A percentile compares a stretch with the other conserved stretches of the same genome.
Conservation (phyloP, 1,284 basidiomycete species). For the Melampsora larici-populina region DNA sequence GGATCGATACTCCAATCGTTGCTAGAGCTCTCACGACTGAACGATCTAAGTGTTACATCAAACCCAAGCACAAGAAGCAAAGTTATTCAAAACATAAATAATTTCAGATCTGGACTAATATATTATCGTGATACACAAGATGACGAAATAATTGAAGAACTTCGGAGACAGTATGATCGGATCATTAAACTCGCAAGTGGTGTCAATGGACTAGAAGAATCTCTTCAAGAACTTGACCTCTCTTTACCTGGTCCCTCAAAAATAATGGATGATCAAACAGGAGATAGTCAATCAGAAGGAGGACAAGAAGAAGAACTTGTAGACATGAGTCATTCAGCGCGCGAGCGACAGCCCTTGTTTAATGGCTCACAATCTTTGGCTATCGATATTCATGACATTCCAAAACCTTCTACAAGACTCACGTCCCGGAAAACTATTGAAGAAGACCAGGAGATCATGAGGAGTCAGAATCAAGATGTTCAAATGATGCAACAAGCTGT, state of each 20-base stretch:
- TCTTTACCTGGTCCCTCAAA: slow-evolving; percentile 6
- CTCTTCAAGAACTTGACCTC: slow-evolving; percentile 21
- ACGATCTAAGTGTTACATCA: slow-evolving; percentile 10
- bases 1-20: slow-evolving; percentile 24
- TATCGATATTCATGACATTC: neutral
- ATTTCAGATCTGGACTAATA: slow-evolving; percentile 22
- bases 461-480: slow-evolving; percentile 36
- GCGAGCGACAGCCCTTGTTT: neutral
- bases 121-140: slow-evolving; percentile 11
- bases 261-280: neutral
- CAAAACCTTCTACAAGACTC: slow-evolving; percentile 7
- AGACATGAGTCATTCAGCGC: neutral
- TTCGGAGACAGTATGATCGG: slow-evolving; percentile 24
- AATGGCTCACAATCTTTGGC: neutral
- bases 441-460: slow-evolving; percentile 37
- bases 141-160: slow-evolving; percentile 24
- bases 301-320: neutral
- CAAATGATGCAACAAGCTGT: slow-evolving; percentile 39
- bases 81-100: slow-evolving; percentile 15
- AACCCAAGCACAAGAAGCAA: slow-evolving; percentile 16
- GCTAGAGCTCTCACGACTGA: slow-evolving; percentile 24
- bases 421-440: slow-evolving; percentile 23
- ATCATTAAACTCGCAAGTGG: slow-evolving; percentile 26
- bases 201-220: slow-evolving; percentile 15
- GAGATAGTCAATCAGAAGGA: neutral